Conservation (phyloP, 257 asterid species). For the Galeopsis tetrahit region DNA sequence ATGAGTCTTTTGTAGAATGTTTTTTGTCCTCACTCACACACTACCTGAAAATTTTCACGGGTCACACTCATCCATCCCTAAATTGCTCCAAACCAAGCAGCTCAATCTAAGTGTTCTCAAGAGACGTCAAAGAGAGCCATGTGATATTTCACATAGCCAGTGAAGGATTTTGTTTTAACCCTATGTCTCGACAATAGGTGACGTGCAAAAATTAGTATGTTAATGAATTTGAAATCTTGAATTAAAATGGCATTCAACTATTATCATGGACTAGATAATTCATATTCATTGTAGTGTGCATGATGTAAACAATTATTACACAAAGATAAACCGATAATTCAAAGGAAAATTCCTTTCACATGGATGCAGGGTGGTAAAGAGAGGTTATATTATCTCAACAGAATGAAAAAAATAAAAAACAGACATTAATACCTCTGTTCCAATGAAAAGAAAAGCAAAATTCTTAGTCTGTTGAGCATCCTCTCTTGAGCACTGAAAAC, state of each 20-base stretch:
- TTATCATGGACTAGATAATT: slow-evolving; percentile 27
- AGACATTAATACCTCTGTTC: slow-evolving; percentile 66
- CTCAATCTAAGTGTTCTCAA: neutral
- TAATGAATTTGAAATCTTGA: slow-evolving; percentile 22
- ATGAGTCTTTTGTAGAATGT: neutral
- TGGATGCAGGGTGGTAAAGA: slow-evolving; percentile 16
- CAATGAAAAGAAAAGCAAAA: slow-evolving; percentile 81
- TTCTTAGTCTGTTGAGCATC: slow-evolving; percentile 60
- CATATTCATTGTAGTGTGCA: slow-evolving; percentile 25
- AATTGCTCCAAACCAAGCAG: neutral
- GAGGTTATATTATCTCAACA: slow-evolving; percentile 1
- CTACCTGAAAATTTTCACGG: neutral
- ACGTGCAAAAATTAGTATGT: slow-evolving; percentile 26
- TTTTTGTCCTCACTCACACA: neutral
- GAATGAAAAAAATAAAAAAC: neutral
- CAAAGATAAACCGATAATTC: slow-evolving; percentile 19
- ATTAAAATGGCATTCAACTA: neutral
- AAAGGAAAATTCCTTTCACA: slow-evolving; percentile 7
- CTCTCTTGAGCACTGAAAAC: slow-evolving; percentile 69
- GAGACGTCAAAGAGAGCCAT: neutral
- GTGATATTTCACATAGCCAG: neutral
- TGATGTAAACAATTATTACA: slow-evolving; percentile 7
- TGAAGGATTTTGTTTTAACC: neutral
- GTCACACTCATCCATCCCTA: neutral
- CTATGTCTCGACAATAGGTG: slow-evolving; percentile 2